Percentiles rank a stretch among this genome's conserved stretches.
These are phyloP conservation scores for Xanthoconium separans DNA, from an alignment of 1,284 basidiomycete species.

Conservation along the genomic window DNA sequence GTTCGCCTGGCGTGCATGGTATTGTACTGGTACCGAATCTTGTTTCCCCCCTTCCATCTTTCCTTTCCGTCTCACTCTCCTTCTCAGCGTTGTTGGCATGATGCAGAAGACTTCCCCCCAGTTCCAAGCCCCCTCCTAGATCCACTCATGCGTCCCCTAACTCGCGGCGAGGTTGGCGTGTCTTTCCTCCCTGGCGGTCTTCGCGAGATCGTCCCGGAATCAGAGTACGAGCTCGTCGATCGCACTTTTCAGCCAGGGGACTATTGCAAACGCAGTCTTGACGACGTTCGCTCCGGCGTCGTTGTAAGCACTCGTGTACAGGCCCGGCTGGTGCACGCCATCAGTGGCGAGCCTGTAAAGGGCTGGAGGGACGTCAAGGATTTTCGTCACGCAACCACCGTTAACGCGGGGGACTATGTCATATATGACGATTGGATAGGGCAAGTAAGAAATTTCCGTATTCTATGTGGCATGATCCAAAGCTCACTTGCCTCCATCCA, in stretches of 20 bases:
- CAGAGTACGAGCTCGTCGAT: conserved; percentile 72
- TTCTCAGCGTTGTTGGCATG: conserved; percentile 76
- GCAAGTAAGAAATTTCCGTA: conserved; percentile 52
- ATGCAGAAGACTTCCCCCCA: conserved; percentile 64
- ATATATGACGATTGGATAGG: conserved; percentile 87
- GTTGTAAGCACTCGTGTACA: conserved; percentile 63
- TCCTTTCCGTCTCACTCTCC: conserved; percentile 2
- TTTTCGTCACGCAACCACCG: conserved; percentile 56
- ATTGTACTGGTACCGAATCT: conserved; percentile 27
- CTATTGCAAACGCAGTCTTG: conserved; percentile 76
- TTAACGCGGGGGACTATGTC: conserved; percentile 82
- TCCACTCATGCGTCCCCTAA: conserved; percentile 74
- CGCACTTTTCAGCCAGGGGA: conserved; percentile 82
- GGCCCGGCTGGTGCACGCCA: conserved; percentile 72
- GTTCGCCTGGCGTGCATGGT: conserved; percentile 36
- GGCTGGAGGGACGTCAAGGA: conserved; percentile 66
- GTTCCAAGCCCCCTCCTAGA: conserved; percentile 47
- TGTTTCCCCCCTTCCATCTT: not conserved
- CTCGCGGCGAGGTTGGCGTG: conserved; percentile 80
- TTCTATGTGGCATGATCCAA: conserved; percentile 4
- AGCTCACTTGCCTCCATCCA: conserved; percentile 24
- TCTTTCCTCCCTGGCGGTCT: conserved; percentile 60
- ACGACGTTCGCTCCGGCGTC: conserved; percentile 77
- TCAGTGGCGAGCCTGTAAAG: conserved; percentile 60
- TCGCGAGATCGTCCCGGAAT: conserved; percentile 73